phyloP scores from a whole-genome alignment of 2,329 filamentous ascomycete species.

The Biscogniauxia mediterranea region DNA sequence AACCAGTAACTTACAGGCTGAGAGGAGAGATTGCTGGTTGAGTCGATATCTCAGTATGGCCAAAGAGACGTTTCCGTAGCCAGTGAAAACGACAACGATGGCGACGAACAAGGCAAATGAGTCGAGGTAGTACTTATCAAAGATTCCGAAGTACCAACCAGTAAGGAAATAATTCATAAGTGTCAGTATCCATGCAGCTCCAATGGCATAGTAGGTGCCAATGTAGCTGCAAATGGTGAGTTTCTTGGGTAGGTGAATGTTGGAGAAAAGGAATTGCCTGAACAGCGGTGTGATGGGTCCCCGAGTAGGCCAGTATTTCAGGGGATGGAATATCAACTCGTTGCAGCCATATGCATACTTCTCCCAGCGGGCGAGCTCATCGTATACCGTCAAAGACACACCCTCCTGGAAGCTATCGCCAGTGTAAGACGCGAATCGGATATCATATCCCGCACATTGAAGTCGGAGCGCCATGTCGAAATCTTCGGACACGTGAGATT shows the following conservation, averaged over 20 bases:
- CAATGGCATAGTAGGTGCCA: conserved; percentile 78
- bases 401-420: conserved; percentile 80
- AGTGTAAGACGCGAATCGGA: conserved; percentile 70
- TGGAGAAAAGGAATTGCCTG: conserved; percentile 68
- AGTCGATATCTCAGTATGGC: conserved; percentile 60
- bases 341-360: conserved; percentile 86
- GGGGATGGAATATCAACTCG: conserved; percentile 76
- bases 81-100: conserved; percentile 34
- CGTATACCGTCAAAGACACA: conserved; percentile 80
- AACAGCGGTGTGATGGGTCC: conserved; percentile 81
- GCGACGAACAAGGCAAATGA: conserved; percentile 35
- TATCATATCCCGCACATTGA: conserved; percentile 69
- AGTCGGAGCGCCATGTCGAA: conserved; percentile 80
- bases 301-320: conserved; percentile 68
- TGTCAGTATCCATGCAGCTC: conserved; percentile 72
- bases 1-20: conserved; percentile 2
- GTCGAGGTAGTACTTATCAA: conserved; percentile 67
- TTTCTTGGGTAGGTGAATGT: conserved; percentile 73
- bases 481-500: conserved; percentile 76
- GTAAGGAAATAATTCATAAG: conserved; percentile 72
- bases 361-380: conserved; percentile 82
- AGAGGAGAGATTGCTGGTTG: conserved; percentile 47
- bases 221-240: conserved; percentile 75
- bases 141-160: conserved; percentile 59
- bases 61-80: conserved; percentile 41